phyloP scores from a whole-genome alignment of 2,329 filamentous ascomycete species.

The Endothia cerciana region DNA sequence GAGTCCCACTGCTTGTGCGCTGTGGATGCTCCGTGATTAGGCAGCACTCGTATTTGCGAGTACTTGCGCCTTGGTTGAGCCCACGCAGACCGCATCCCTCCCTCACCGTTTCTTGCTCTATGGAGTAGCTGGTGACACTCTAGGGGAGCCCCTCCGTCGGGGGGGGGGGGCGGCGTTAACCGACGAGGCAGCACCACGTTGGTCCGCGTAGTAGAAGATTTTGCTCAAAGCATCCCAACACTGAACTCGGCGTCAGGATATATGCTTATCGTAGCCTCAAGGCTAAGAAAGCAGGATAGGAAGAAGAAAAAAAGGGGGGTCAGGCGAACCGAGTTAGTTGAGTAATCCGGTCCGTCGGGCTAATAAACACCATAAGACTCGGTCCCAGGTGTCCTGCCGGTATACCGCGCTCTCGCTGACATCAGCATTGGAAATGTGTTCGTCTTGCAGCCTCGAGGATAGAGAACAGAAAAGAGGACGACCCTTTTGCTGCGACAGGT shows the following conservation, averaged over 20 bases:
- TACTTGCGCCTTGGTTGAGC: neutral
- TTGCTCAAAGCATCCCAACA: neutral
- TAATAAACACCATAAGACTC: neutral
- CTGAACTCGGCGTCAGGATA: neutral
- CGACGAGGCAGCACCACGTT: neutral
- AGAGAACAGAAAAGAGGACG: neutral
- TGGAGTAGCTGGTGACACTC: neutral
- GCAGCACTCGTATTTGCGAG: neutral
- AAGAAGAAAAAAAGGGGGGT: neutral
- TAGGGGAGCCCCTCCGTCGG: neutral
- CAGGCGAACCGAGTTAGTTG: neutral
- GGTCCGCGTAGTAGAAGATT: neutral
- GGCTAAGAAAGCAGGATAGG: neutral
- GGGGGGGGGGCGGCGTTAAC: neutral
- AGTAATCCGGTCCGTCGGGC: neutral
- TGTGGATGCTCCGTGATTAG: neutral
- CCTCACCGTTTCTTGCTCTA: neutral
- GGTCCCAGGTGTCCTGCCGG: neutral
- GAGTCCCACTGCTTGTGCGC: neutral
- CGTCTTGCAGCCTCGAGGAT: neutral
- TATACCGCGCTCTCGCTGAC: neutral
- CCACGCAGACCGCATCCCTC: neutral
- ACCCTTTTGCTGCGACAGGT: neutral
- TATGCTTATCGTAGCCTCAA: neutral
- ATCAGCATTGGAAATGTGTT: neutral